Evolutionary conservation across 2,329 filamentous ascomycete species (phyloP).

Genomic region (Exserohilum rostratum): DNA sequence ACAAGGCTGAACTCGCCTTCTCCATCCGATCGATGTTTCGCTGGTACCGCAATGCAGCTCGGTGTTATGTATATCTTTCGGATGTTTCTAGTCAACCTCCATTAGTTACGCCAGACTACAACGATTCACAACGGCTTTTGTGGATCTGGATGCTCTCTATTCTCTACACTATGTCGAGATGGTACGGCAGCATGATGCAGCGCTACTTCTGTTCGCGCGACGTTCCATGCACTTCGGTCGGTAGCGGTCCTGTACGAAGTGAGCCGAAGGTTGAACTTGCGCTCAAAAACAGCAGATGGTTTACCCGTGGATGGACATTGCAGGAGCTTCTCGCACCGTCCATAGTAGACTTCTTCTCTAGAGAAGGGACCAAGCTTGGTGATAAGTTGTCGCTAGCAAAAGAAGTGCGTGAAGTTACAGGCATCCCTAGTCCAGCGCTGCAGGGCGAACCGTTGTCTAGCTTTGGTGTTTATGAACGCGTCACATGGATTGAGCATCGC

Average conservation of each 20-base stretch:
- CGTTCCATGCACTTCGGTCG: too few species aligned
- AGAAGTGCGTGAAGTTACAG: not conserved
- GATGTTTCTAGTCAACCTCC: not conserved
- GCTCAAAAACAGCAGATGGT: not conserved
- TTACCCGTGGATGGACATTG: not conserved
- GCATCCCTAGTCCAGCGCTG: not conserved
- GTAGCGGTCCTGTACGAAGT: not conserved
- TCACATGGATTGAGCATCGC: constrained; percentile 12
- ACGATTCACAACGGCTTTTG: not conserved
- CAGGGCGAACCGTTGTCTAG: not conserved
- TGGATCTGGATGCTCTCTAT: too few species aligned
- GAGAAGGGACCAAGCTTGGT: not conserved
- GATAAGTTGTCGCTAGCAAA: not conserved
- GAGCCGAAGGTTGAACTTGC: not conserved
- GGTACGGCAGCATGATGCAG: too few species aligned
- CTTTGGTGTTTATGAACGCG: constrained; percentile 11
- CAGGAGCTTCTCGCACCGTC: not conserved
- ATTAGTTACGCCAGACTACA: not conserved
- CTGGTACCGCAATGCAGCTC: not conserved
- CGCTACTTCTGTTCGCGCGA: too few species aligned
- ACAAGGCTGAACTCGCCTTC: not conserved
- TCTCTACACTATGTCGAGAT: too few species aligned
- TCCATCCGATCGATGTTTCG: not conserved
- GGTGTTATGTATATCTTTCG: not conserved
- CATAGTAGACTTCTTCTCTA: not conserved